Base-by-base conservation (phyloP, 2,329 filamentous ascomycete species). In the Trichoderma harzianum region DNA sequence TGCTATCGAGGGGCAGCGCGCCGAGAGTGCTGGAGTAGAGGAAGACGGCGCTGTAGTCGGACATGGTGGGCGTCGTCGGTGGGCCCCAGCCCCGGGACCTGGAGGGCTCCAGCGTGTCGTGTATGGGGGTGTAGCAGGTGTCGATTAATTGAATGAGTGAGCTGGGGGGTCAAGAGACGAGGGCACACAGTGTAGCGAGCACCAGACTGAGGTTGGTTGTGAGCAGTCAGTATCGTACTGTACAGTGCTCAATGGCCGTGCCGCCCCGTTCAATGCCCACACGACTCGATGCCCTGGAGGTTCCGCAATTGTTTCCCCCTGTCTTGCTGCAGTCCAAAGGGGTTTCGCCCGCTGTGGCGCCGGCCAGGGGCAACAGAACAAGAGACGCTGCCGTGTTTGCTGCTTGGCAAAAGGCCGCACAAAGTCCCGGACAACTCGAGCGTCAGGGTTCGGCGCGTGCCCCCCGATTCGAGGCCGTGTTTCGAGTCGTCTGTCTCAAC, bases 31-130 rank as follows among this genome's bases (percentile, higher is more conserved):
- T 71, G 58, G 72, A 62, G 55, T 57, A 73, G 24, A 71, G 34
- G 62, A 63, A 71, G 62, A 68, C 21, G 61, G 61, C 62, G 62
- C 62, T 71, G 62, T 71, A 73, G 68, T 65, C 69, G 51, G 69
- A 60, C 65, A 69, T 69, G 70, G 57, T 64, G 64, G 58, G 26
- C 4, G 32, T 28, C 43, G 16, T 36, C 26, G 43, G 60, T 67
- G 60, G 57, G 51, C 47, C 57, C 32, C 11, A 18, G 28, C 66
- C 53, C 51, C n/a, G 28, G 63, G 32, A 21, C 60, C 21, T 43
- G 67, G 67, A 21, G 51, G 57, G 53, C 67, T 57, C 53, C 67
- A 61, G 67, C 26, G 32, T 39, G 32, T 39, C 26, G 63, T 36
- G 51, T 21, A 21, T 51, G n/a, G n/a, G 43, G 43, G 43, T 28